These are phyloP conservation scores for Xylaria bambusicola DNA, from an alignment of 495 filamentous ascomycete genomes.

Conservation along the genomic window DNA sequence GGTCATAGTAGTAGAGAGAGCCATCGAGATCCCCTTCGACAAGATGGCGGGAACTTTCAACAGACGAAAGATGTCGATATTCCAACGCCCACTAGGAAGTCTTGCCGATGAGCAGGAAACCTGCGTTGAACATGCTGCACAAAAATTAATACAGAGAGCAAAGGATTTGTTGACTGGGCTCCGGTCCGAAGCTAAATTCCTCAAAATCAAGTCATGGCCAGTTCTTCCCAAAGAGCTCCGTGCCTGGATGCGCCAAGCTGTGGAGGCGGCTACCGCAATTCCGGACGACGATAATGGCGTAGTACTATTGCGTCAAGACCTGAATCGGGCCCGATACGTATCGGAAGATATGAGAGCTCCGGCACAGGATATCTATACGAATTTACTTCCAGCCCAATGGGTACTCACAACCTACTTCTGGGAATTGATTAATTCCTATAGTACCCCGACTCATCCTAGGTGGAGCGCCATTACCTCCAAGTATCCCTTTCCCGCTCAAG, in stretches of 20 bases:
- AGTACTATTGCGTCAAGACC: neutral
- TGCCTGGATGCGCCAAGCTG: slow-evolving; percentile 6
- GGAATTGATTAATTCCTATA: neutral
- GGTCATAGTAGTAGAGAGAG: slow-evolving; percentile 47
- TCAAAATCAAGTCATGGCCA: too few species aligned
- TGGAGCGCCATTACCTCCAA: too few species aligned
- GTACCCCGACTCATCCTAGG: neutral
- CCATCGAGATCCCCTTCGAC: slow-evolving; percentile 25
- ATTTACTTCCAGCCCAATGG: slow-evolving; percentile 2
- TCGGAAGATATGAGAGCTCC: neutral
- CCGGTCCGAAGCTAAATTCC: slow-evolving; percentile 9
- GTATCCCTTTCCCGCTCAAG: neutral
- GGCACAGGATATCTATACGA: slow-evolving; percentile 6
- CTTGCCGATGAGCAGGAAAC: slow-evolving; percentile 33
- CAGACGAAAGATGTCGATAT: slow-evolving; percentile 12
- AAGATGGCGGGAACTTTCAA: slow-evolving; percentile 6
- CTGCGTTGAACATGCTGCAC: slow-evolving; percentile 31
- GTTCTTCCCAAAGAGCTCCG: neutral
- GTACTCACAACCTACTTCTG: slow-evolving; percentile 54
- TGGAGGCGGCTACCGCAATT: neutral
- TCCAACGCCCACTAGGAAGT: slow-evolving; percentile 27
- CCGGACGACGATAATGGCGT: neutral
- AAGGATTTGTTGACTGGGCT: slow-evolving; percentile 12
- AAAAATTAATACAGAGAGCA: slow-evolving; percentile 28
- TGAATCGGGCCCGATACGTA: slow-evolving; percentile 18